Evolutionary conservation across 164 flowering plant species (phyloP).

Genomic region (Magnolia kwangsiensis): DNA sequence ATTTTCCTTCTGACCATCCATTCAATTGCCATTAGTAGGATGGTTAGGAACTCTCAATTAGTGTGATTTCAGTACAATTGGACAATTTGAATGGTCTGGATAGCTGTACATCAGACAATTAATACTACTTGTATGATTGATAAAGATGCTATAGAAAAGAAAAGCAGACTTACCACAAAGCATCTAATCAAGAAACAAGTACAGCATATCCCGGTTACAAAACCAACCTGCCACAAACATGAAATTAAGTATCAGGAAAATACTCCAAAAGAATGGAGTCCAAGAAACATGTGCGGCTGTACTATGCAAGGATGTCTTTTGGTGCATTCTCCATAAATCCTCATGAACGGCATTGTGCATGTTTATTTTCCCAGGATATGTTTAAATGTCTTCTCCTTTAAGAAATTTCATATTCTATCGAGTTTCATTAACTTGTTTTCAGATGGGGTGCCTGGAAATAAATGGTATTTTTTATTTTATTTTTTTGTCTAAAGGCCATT

Average conservation of each 20-base stretch:
- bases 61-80: neutral
- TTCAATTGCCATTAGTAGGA: neutral
- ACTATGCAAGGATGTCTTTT: too few relatives aligned
- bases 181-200: constrained; percentile 81
- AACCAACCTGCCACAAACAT: constrained; percentile 60
- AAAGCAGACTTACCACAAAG: constrained; percentile 50
- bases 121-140: neutral
- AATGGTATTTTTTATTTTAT: too few relatives aligned
- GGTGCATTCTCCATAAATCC: too few relatives aligned
- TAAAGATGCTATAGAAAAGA: neutral
- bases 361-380: too few relatives aligned
- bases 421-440: too few relatives aligned
- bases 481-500: too few relatives aligned
- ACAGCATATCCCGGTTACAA: constrained; percentile 77
- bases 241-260: neutral
- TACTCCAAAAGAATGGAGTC: neutral
- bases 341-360: too few relatives aligned
- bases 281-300: neutral
- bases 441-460: too few relatives aligned
- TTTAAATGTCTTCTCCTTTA: too few relatives aligned
- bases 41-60: neutral
- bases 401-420: too few relatives aligned
- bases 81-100: neutral
- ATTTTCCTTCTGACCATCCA: neutral
- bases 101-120: neutral